A percentile compares a stretch with the other conserved stretches of the same genome.
These are phyloP conservation scores for Monosporascus sp. DNA, from an alignment of 2,329 filamentous ascomycete genomes.

Conservation along the genomic window DNA sequence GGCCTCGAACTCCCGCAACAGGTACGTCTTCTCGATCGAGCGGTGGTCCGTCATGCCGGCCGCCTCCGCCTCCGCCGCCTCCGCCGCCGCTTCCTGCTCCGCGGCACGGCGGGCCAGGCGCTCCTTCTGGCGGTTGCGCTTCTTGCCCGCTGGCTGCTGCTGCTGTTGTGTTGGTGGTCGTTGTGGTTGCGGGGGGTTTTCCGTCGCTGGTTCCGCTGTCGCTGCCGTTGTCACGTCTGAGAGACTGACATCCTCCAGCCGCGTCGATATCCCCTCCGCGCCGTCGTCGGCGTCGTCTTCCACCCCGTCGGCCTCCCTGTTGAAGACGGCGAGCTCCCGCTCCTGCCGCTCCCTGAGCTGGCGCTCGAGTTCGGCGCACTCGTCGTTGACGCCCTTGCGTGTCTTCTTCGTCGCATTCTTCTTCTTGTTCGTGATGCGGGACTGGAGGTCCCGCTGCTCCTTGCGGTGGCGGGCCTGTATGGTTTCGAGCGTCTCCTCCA, in stretches of 20 bases:
- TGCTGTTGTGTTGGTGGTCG: conserved; percentile 16
- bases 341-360: conserved; percentile 63
- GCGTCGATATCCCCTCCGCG: conserved; percentile 14
- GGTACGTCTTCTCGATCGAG: conserved; percentile 62
- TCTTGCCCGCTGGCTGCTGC: conserved; percentile 45
- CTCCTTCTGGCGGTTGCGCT: conserved; percentile 87
- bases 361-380: conserved; percentile 68
- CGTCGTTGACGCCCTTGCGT: conserved; percentile 67
- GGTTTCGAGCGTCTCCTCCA: conserved; percentile 63
- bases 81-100: conserved; percentile 67
- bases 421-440: conserved; percentile 88
- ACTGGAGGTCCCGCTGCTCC: conserved; percentile 82
- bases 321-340: conserved; percentile 48
- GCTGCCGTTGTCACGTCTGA: conserved; percentile 1
- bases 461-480: conserved; percentile 77
- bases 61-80: conserved; percentile 70
- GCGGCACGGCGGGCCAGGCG: conserved; percentile 84
- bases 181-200: conserved; percentile 8
- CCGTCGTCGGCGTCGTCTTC: conserved; percentile 8
- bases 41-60: conserved; percentile 68
- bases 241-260: conserved; percentile 12
- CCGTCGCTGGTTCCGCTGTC: not conserved
- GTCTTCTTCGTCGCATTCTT: conserved; percentile 91
- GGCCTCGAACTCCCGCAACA: conserved; percentile 62
- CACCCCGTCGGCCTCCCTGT: conserved; percentile 16